Base-by-base conservation (phyloP, 208 protist genomes). In the Trypanosomatidae sp. region DNA sequence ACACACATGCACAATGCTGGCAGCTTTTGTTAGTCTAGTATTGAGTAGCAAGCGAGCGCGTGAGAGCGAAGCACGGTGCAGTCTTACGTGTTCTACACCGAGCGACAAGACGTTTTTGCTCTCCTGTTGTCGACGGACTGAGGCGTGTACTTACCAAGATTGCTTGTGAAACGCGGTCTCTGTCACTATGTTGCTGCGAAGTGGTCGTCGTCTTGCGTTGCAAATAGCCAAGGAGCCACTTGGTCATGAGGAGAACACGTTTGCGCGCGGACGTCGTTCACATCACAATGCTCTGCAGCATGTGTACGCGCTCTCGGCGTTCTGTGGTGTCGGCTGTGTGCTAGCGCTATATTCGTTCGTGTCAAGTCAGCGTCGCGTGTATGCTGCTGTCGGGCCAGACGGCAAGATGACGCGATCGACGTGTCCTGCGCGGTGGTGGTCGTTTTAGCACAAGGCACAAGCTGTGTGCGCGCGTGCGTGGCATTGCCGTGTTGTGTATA, bases 201-300 rank as follows among this genome's bases (percentile, higher is more conserved):
- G 57, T 33, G 53, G 39, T 30, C 56, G 58, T 27, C 66, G 74
- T 46, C 49, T 90, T 25, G 77, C 71, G 22, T 73, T 83, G 55
- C 84, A 92, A 62, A 68, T 88, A 47, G 80, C 88, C 43, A 88
- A 88, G 56, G 84, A 92, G 65, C 84, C 84, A 18, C 72, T 92
- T 66, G 76, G 73, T 2, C 72, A 92, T 50, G 84, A 92, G 49
- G 72, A 83, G 53, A 84, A 68, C 52, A 89, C 84, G 1, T 85
- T 88, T 40, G 63, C 67, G 6, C 78, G 84, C 33, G 78, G 79
- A 22, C 49, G 65, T 19, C 63, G 74, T 20, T 81, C 78, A 6
- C 62, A 64, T 43, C 6, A 53, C 38, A 72, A 86, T 49, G 63
- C 71, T 7, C 23, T 92, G 6, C 66, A 66, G 10, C 70, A 88